Base-by-base conservation (phyloP, 192 early-diverging fungal species). In the Entomortierella parvispora region DNA sequence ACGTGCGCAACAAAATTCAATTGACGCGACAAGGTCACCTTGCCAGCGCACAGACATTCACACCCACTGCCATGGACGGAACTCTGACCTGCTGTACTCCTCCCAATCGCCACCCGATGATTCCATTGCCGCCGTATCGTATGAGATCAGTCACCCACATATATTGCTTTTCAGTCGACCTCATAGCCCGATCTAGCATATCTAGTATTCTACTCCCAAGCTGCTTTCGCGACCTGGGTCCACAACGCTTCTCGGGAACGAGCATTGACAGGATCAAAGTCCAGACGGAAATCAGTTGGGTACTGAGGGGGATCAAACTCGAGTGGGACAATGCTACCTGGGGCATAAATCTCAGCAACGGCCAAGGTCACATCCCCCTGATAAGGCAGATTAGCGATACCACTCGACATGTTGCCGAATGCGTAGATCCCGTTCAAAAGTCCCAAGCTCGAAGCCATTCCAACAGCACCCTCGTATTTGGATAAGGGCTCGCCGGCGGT, bases 271-370 rank as follows among this genome's bases (percentile, higher is more conserved):
- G 32, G 37, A 12, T 33, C 48, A 26, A 37, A 70, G 0, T 47
- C 51, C n/a, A 70, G 15, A 28, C 31, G 60, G n/a, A 28, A 25
- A 26, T 23, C 40, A 0, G 52, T 31, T 3, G 29, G 10, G 25
- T 43, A 55, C 4, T 22, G 14, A 1, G 2, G 33, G 8, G 68
- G 22, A 62, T 62, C 61, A 62, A 37, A 62, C 32, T 62, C 61
- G 32, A 62, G 22, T 6, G 61, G 61, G 18, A 62, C 2, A 2
- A 34, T 51, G 3, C 46, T 62, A 20, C 46, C 48, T n/a, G 61
- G 47, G 1, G 48, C 61, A 62, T 34, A 37, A 7, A 23, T 17
- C 61, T 62, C 33, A 11, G 47, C 61, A 20, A 62, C 3, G 1
- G 47, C 33, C 25, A 45, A 15, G 4, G 18, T 9, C 10, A 50